Evolutionary conservation across 78 protist genomes (phyloP).

Genomic region (Cavenderia fasciculata): DNA sequence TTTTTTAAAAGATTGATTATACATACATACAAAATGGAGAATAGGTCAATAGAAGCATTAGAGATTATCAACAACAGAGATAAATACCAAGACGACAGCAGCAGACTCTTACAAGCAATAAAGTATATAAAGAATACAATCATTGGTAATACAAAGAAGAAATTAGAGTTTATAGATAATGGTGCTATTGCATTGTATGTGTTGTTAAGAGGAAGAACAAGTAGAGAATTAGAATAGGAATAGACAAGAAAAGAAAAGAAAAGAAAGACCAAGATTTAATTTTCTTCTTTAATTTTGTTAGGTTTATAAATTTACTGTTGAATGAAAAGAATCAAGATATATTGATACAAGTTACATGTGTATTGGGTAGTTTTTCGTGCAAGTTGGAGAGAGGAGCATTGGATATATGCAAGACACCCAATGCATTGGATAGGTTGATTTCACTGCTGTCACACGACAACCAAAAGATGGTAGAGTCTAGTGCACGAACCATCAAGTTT

Average conservation of each 20-base stretch:
- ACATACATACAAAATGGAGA: too few relatives aligned
- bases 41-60: constrained; percentile 7
- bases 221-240: not conserved
- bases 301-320: constrained; percentile 35
- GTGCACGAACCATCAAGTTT: constrained; percentile 57
- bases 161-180: constrained; percentile 12
- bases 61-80: not conserved
- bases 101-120: constrained; percentile 11
- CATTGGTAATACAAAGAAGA: constrained; percentile 50
- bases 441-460: constrained; percentile 35
- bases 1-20: too few relatives aligned
- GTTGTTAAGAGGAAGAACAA: not conserved
- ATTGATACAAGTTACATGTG: constrained; percentile 39
- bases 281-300: not conserved
- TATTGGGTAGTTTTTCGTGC: constrained; percentile 66
- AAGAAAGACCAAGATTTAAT: not conserved
- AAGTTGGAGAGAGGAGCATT: constrained; percentile 40
- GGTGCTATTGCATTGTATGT: constrained; percentile 42
- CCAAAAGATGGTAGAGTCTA: constrained; percentile 51
- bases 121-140: constrained; percentile 61
- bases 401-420: constrained; percentile 4
- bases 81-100: not conserved
- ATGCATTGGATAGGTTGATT: constrained; percentile 18
- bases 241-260: not conserved
- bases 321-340: constrained; percentile 36